Base-by-base conservation (phyloP, 169 alveolate species). In the Cryptosporidium tyzzeri region DNA sequence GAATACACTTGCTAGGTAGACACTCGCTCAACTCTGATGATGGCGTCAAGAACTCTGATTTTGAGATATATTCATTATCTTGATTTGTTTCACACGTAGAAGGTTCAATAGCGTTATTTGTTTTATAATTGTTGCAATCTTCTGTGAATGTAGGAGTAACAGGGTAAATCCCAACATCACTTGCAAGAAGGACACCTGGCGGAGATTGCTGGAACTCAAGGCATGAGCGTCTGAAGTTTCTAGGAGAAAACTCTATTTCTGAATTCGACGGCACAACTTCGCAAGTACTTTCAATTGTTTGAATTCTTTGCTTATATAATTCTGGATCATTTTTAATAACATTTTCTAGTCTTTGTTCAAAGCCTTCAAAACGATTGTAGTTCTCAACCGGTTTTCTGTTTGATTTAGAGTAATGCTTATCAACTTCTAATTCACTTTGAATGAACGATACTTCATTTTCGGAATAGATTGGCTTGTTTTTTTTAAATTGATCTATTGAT, bases 61-160 rank as follows among this genome's bases (percentile, higher is more conserved):
- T 80, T 21, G 80, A 62, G 23, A 65, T 65, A 59, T 41, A 80
- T 6, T 80, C 80, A 67, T 62, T 31, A 6, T 37, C 71, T 23
- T 48, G 59, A 23, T 80, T 80, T n/a, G 89, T 62, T 21, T 59
- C 89, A 45, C 89, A 80, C 7, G 89, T 80, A 26, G 89, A 80
- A n/a, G 89, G 75, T 50, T 80, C 89, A 48, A 14, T 62, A 39
- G 48, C 44, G 59, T 45, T 59, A 21, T 33, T 23, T 44, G 9
- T 39, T 62, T 80, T 80, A 29, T 33, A 33, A 35, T 26, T 9
- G 0, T 26, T 55, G 33, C 71, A 53, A 21, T 33, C 8, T 26
- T 80, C 89, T 16, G 50, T 41, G 12, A 80, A 37, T 44, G 67
- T 37, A 6, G 89, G 89, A 6, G 89, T 80, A 44, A 80, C 89